Evolutionary conservation across 768 basidiomycete genomes (phyloP).

Genomic region (Xerocomellus amylosporus): DNA sequence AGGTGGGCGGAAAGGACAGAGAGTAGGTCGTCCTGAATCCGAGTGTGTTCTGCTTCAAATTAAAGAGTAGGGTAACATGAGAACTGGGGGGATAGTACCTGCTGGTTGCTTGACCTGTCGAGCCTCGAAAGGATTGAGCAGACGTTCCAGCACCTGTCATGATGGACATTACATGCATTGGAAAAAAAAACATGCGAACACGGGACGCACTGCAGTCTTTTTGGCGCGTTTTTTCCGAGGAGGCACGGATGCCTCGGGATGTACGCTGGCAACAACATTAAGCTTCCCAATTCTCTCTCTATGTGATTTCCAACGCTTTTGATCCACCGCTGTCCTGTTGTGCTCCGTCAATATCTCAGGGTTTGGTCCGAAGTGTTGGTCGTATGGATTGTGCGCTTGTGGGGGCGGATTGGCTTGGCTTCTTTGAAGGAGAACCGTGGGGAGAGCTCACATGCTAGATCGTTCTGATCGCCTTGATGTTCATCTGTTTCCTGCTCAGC

Average conservation of each 20-base stretch:
- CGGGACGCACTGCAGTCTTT: constrained; percentile 23
- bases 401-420: neutral
- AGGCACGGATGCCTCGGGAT: constrained; percentile 42
- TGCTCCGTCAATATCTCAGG: constrained; percentile 50
- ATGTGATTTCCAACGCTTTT: constrained; percentile 53
- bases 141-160: constrained; percentile 52
- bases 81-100: constrained; percentile 37
- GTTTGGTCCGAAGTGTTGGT: constrained; percentile 68
- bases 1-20: constrained; percentile 61
- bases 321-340: constrained; percentile 52
- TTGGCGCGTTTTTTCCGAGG: constrained; percentile 27
- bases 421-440: neutral
- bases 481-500: constrained; percentile 31
- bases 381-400: constrained; percentile 49
- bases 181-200: neutral
- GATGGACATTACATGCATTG: neutral
- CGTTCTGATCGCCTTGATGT: constrained; percentile 32
- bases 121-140: constrained; percentile 53
- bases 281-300: constrained; percentile 54
- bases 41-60: constrained; percentile 40
- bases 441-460: constrained; percentile 13
- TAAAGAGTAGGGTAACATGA: constrained; percentile 3
- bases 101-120: constrained; percentile 51
- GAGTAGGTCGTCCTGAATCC: constrained; percentile 67
- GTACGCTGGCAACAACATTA: constrained; percentile 42